phyloP scores from a whole-genome alignment of 768 basidiomycete genomes.

The Panaeolus papilionaceus region DNA sequence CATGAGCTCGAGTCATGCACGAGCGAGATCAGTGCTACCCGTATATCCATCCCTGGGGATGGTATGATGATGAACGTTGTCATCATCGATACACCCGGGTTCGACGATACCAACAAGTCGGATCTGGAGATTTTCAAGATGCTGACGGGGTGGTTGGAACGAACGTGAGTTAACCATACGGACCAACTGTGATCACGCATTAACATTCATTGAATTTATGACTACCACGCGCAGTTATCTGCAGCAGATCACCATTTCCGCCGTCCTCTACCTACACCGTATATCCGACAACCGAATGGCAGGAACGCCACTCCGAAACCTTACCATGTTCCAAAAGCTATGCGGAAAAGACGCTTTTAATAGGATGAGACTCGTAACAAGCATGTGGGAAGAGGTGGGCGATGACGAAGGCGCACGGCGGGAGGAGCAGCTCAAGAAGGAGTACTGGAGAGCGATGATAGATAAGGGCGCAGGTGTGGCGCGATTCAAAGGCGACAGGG shows the following conservation, averaged over 20 bases:
- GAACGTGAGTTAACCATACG: constrained; percentile 10
- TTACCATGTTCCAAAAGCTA: constrained; percentile 34
- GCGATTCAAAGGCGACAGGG: neutral
- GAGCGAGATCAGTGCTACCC: neutral
- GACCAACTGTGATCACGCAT: neutral
- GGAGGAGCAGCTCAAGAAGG: constrained; percentile 29
- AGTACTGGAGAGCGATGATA: constrained; percentile 10
- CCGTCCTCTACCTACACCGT: neutral
- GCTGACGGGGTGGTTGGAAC: constrained; percentile 29
- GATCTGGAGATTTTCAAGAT: constrained; percentile 42
- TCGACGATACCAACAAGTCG: constrained; percentile 31
- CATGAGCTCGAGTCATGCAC: constrained; percentile 15
- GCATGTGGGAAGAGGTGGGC: constrained; percentile 43
- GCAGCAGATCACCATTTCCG: constrained; percentile 30
- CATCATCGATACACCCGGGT: constrained; percentile 32
- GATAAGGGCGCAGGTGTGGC: neutral
- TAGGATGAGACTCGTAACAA: constrained; percentile 51
- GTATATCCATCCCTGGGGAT: constrained; percentile 15
- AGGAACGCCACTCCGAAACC: neutral
- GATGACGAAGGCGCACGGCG: constrained; percentile 37
- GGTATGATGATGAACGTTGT: constrained; percentile 18
- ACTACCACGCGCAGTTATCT: constrained; percentile 33
- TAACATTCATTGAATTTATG: too few species aligned
- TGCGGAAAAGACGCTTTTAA: constrained; percentile 50
- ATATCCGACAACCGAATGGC: constrained; percentile 9